These are phyloP conservation scores for Lactifluus hygrophoroides DNA, from an alignment of 768 basidiomycete species.

Conservation along the genomic window DNA sequence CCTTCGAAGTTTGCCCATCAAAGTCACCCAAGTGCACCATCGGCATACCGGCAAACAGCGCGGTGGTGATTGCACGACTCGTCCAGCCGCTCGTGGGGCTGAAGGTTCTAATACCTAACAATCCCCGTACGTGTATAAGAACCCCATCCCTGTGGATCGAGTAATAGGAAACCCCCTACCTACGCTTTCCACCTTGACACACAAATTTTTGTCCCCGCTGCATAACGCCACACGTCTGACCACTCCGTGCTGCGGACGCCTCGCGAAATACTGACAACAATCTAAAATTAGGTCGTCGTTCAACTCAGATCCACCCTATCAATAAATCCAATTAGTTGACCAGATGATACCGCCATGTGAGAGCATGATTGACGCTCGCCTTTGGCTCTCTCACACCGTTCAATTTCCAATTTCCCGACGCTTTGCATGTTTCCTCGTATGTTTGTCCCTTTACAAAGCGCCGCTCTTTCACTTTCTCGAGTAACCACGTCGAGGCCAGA, in stretches of 20 bases:
- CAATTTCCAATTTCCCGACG: slow-evolving; percentile 53
- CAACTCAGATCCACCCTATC: slow-evolving; percentile 28
- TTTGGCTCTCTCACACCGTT: slow-evolving; percentile 31
- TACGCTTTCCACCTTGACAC: slow-evolving; percentile 39
- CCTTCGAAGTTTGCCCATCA: slow-evolving; percentile 21
- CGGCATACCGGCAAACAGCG: slow-evolving; percentile 33
- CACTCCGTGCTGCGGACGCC: slow-evolving; percentile 27
- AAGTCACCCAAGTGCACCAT: slow-evolving; percentile 34
- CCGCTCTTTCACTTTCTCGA: slow-evolving; percentile 50
- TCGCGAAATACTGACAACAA: slow-evolving; percentile 56
- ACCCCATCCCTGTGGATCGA: neutral
- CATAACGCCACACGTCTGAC: slow-evolving; percentile 42
- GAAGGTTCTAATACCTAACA: slow-evolving; percentile 13
- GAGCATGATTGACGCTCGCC: slow-evolving; percentile 29
- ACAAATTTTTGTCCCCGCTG: slow-evolving; percentile 63
- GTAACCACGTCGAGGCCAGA: slow-evolving; percentile 55
- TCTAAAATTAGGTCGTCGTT: slow-evolving; percentile 73
- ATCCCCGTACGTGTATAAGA: neutral
- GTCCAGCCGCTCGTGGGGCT: slow-evolving; percentile 23
- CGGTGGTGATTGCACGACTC: slow-evolving; percentile 45
- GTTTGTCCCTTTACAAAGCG: slow-evolving; percentile 52
- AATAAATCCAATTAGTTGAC: neutral
- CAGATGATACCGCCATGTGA: neutral
- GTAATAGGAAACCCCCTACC: slow-evolving; percentile 8
- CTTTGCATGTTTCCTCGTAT: slow-evolving; percentile 52